Conservation (phyloP, 805 yeast species). For the Danielozyma ontarioensis region DNA sequence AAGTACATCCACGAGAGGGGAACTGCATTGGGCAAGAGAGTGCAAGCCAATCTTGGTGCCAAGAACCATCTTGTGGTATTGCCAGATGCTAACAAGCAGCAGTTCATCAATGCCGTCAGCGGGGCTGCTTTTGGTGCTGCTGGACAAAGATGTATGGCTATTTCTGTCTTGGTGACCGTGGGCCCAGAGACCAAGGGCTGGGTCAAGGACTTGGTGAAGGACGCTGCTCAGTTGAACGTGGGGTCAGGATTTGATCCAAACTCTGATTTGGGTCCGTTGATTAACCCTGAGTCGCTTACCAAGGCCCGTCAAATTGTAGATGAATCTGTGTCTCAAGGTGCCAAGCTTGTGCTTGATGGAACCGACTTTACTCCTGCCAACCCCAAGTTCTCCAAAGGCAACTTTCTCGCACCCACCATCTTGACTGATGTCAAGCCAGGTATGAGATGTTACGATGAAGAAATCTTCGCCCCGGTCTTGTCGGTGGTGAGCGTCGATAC, state of each 20-base stretch:
- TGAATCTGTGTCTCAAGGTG: conserved; percentile 56
- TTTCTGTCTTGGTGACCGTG: conserved; percentile 67
- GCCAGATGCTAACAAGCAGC: conserved; percentile 66
- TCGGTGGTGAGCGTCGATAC: conserved; percentile 57
- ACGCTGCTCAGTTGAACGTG: conserved; percentile 53
- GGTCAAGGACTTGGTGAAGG: conserved; percentile 54
- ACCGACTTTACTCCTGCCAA: conserved; percentile 41
- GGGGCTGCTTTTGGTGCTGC: conserved; percentile 84
- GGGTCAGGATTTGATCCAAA: conserved; percentile 61
- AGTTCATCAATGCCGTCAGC: conserved; percentile 58
- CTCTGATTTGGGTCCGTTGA: conserved; percentile 71
- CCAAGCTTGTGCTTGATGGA: conserved; percentile 60
- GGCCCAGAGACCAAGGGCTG: conserved; percentile 62
- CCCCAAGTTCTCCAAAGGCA: conserved; percentile 44
- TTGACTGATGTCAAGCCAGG: conserved; percentile 59
- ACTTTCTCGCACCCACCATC: conserved; percentile 70
- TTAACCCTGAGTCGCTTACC: conserved; percentile 52
- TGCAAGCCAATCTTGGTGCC: conserved; percentile 75
- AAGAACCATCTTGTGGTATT: conserved; percentile 71
- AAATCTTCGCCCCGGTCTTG: conserved; percentile 74
- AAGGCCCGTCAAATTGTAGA: conserved; percentile 54
- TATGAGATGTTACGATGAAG: conserved; percentile 68
- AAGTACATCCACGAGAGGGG: conserved; percentile 65
- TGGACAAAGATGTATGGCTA: conserved; percentile 81
- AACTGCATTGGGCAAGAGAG: conserved; percentile 64